Base-by-base conservation (phyloP, 176 grass and related monocot species). In the Lolium perenne region DNA sequence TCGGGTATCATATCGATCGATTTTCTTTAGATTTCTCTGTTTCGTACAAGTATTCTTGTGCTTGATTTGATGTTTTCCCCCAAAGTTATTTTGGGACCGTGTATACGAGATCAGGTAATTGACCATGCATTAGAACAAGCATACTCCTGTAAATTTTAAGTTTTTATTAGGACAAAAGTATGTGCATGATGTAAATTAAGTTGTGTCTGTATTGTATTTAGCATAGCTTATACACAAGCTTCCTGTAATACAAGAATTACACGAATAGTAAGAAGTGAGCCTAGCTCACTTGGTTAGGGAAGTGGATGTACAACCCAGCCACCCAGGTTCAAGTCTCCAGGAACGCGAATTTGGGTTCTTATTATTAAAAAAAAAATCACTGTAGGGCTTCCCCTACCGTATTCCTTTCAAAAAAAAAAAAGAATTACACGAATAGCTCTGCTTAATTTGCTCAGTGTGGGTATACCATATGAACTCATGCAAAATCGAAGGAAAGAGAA, bases 41-140 rank as follows among this genome's bases (percentile, higher is more conserved):
- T 77, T 68, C 71, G 45, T 74, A 16, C 46, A 65, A 83, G 48
- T 84, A 21, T 70, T 83, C 61, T 2, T 80, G 77, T 83, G 84
- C 75, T 84, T 88, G 69, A 84, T 89, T 86, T 74, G 23, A 56
- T 83, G 80, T 69, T 76, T 56, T 16, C 5, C 10, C 65, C 12
- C 46, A 47, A 5, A 79, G 38, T 12, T 46, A 57, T 47, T 81
- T 71, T 69, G 46, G 38, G 61, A 22, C 15, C 38, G 47, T 89
- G 47, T 62, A 71, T 59, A 76, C 26, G 60, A 77, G 17, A 83
- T 35, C 32, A 89, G 56, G 58, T 35, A 35, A 35, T 35, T 35
- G 32, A 35, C 32, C 32, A 35, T 35, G 3, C 32, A 35, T 35
- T 2, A 35, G 32, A 35, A 35, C 1, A 35, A 35, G 32, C 32